These are phyloP conservation scores for Phallus indusiatus DNA, from an alignment of 768 basidiomycete genomes.

Conservation along the genomic window DNA sequence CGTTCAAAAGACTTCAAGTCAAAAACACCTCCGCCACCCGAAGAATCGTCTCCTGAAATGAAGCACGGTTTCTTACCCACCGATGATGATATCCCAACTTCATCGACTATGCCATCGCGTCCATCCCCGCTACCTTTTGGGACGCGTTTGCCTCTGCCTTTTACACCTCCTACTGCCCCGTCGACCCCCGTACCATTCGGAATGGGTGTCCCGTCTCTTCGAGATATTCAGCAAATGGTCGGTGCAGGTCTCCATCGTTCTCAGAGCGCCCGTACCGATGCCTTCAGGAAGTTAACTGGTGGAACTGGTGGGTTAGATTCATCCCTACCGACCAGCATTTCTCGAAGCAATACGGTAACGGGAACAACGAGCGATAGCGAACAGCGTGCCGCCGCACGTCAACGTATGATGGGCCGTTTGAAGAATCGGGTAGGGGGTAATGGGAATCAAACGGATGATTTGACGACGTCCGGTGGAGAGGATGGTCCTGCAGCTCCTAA, in stretches of 20 bases:
- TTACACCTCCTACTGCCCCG: constrained; percentile 7
- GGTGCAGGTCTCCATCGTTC: constrained; percentile 66
- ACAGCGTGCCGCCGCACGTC: constrained; percentile 54
- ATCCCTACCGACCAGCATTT: constrained; percentile 28
- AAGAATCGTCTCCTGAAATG: constrained; percentile 64
- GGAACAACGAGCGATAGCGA: constrained; percentile 71
- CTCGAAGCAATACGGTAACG: constrained; percentile 53
- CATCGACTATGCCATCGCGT: constrained; percentile 31
- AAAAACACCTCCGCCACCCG: constrained; percentile 28
- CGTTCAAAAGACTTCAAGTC: constrained; percentile 47
- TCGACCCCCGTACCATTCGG: not conserved
- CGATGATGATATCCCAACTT: constrained; percentile 22
- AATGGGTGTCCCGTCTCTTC: constrained; percentile 18
- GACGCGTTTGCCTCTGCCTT: constrained; percentile 5
- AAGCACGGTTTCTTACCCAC: constrained; percentile 18
- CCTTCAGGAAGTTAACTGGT: constrained; percentile 80
- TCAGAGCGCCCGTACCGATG: constrained; percentile 73
- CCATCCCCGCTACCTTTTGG: constrained; percentile 44
- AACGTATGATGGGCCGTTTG: constrained; percentile 48
- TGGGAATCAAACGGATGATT: constrained; percentile 39
- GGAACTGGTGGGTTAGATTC: constrained; percentile 66
- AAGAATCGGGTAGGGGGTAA: constrained; percentile 45
- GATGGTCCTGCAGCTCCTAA: constrained; percentile 23
- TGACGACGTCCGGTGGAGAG: constrained; percentile 48
- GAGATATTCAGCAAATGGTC: constrained; percentile 52